These are phyloP conservation scores for Coniochaeta sp. DNA, from an alignment of 2,329 filamentous ascomycete genomes.

Conservation along the genomic window DNA sequence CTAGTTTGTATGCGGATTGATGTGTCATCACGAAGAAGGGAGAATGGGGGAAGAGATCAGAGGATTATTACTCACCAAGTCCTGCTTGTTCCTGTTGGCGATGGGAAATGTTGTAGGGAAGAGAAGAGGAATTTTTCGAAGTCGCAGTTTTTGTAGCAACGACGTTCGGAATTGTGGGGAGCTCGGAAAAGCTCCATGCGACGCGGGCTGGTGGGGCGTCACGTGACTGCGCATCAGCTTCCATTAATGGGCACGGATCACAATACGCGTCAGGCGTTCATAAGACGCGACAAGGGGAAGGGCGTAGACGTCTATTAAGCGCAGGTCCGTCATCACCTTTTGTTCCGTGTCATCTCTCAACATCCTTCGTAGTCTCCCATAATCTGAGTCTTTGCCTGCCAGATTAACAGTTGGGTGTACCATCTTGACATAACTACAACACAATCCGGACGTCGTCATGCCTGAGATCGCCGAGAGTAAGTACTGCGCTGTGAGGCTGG, in stretches of 20 bases:
- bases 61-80: constrained; percentile 15
- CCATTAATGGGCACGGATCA: too few species aligned
- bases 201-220: neutral
- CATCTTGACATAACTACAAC: too few species aligned
- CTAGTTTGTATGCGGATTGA: constrained; percentile 80
- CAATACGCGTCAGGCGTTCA: neutral
- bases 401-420: too few species aligned
- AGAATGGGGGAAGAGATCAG: constrained; percentile 3
- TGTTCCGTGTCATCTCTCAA: too few species aligned
- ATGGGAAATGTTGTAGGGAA: constrained; percentile 9
- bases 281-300: neutral
- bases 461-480: constrained; percentile 57
- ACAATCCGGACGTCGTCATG: constrained; percentile 30
- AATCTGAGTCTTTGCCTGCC: too few species aligned
- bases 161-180: constrained; percentile 10
- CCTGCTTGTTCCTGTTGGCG: constrained; percentile 5
- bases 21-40: constrained; percentile 64
- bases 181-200: neutral
- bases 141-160: constrained; percentile 17
- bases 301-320: too few species aligned
- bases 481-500: constrained; percentile 1
- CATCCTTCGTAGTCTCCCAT: too few species aligned
- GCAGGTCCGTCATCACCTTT: too few species aligned
- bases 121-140: constrained; percentile 13
- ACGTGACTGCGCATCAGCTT: neutral